A percentile compares a stretch with the other conserved stretches of the same genome.
Evolutionary conservation across 768 basidiomycete species (phyloP).

Genomic region (Pilatotrama ljubarskyi): DNA sequence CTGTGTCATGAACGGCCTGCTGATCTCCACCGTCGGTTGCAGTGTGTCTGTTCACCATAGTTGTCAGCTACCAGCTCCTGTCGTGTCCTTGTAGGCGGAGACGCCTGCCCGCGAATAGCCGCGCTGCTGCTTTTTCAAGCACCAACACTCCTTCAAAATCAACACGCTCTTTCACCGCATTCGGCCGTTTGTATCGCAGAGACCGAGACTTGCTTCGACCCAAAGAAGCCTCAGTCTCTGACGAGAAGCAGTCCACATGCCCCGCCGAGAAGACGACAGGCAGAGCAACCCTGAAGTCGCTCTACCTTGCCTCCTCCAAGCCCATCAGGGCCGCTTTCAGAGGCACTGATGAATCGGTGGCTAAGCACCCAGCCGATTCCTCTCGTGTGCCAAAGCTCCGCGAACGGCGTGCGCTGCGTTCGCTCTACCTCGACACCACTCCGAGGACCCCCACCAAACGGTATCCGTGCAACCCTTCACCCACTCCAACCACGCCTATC

Average conservation of each 20-base stretch:
- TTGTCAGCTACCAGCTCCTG: slow-evolving; percentile 22
- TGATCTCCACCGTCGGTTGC: neutral
- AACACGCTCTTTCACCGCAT: slow-evolving; percentile 4
- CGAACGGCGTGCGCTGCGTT: slow-evolving; percentile 9
- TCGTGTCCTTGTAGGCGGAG: slow-evolving; percentile 13
- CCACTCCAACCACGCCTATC: neutral
- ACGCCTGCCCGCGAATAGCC: neutral
- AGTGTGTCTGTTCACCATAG: slow-evolving; percentile 23
- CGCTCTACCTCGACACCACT: slow-evolving; percentile 10
- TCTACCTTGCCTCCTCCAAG: slow-evolving; percentile 17
- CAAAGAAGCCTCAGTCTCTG: neutral
- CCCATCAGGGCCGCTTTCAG: neutral
- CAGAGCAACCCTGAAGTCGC: slow-evolving; percentile 7
- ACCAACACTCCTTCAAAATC: slow-evolving; percentile 3
- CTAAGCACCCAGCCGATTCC: neutral
- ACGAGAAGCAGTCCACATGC: neutral
- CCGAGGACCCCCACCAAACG: neutral
- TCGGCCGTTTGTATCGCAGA: neutral
- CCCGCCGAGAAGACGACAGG: neutral
- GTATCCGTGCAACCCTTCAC: slow-evolving; percentile 1
- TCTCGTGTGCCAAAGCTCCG: slow-evolving; percentile 5
- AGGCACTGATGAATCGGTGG: neutral
- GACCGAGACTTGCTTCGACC: neutral
- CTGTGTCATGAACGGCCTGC: no score
- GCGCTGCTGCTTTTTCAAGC: neutral